Conservation (phyloP, 2,329 filamentous ascomycete genomes). For the Pseudogymnoascus sp. region DNA sequence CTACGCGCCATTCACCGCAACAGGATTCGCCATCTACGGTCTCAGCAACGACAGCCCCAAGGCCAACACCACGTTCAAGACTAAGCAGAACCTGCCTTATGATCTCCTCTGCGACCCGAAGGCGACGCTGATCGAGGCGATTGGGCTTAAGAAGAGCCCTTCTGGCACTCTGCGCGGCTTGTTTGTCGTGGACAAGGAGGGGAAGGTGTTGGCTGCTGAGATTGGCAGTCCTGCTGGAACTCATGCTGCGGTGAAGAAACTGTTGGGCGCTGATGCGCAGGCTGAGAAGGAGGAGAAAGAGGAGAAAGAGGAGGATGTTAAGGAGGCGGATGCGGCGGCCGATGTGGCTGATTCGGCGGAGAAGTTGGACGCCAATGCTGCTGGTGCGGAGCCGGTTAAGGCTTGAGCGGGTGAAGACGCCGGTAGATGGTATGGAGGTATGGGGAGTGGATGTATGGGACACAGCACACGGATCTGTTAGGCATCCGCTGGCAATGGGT, state of each 20-base stretch:
- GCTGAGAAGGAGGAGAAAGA: slow-evolving; percentile 18
- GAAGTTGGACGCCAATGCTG: slow-evolving; percentile 23
- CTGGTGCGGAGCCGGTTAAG: not conserved
- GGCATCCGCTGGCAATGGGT: not conserved
- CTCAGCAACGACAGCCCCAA: slow-evolving; percentile 82
- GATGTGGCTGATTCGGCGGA: slow-evolving; percentile 40
- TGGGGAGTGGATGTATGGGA: not conserved
- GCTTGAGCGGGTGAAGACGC: not conserved
- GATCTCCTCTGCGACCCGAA: slow-evolving; percentile 76
- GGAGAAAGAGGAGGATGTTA: slow-evolving; percentile 11
- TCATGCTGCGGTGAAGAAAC: slow-evolving; percentile 64
- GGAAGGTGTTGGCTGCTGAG: slow-evolving; percentile 70
- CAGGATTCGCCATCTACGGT: slow-evolving; percentile 80
- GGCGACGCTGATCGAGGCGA: slow-evolving; percentile 68
- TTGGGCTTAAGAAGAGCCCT: slow-evolving; percentile 81
- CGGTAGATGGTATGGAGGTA: not conserved
- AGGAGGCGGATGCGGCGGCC: not conserved
- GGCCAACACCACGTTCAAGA: slow-evolving; percentile 86
- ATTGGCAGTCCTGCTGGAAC: slow-evolving; percentile 72
- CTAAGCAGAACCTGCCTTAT: slow-evolving; percentile 85
- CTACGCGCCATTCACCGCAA: slow-evolving; percentile 66
- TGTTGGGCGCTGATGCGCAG: slow-evolving; percentile 47
- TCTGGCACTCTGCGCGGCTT: slow-evolving; percentile 80
- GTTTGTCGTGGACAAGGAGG: slow-evolving; percentile 75
- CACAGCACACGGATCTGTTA: not conserved